Percentiles rank a stretch among this genome's conserved stretches.
Evolutionary conservation across 129 eudicot species (phyloP).

Genomic region (Smallanthus sonchifolius): DNA sequence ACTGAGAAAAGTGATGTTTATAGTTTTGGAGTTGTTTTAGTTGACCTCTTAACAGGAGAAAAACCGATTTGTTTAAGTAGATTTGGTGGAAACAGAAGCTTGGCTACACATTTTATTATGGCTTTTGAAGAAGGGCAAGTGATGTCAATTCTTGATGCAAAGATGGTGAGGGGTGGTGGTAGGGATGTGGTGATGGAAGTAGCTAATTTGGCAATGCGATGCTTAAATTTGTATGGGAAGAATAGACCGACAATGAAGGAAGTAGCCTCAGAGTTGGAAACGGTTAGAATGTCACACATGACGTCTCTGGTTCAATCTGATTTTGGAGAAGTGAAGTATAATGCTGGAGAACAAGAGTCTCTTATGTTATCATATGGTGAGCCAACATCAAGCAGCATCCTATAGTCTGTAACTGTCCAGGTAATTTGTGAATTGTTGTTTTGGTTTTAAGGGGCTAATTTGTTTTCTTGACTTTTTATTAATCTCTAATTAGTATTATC

Average conservation of each 20-base stretch:
- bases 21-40: conserved; percentile 45
- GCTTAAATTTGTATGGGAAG: conserved; percentile 39
- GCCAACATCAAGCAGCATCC: conserved; percentile 14
- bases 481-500: background rate
- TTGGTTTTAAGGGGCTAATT: background rate
- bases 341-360: conserved; percentile 13
- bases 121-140: conserved; percentile 24
- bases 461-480: background rate
- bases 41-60: conserved; percentile 34
- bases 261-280: conserved; percentile 34
- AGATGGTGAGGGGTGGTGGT: conserved; percentile 14
- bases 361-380: conserved; percentile 16
- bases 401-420: background rate
- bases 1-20: conserved; percentile 40
- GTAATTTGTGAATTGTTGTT: background rate
- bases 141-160: conserved; percentile 20
- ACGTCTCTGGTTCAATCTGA: conserved; percentile 16
- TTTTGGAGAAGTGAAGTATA: background rate
- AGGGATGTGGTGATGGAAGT: conserved; percentile 13
- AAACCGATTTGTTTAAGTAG: conserved; percentile 24
- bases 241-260: conserved; percentile 41
- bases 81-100: conserved; percentile 20
- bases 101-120: conserved; percentile 27
- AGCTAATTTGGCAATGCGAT: conserved; percentile 21
- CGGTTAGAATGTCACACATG: conserved; percentile 17